Conservation (phyloP, 345 rosid genomes). For the Psidium guajava region DNA sequence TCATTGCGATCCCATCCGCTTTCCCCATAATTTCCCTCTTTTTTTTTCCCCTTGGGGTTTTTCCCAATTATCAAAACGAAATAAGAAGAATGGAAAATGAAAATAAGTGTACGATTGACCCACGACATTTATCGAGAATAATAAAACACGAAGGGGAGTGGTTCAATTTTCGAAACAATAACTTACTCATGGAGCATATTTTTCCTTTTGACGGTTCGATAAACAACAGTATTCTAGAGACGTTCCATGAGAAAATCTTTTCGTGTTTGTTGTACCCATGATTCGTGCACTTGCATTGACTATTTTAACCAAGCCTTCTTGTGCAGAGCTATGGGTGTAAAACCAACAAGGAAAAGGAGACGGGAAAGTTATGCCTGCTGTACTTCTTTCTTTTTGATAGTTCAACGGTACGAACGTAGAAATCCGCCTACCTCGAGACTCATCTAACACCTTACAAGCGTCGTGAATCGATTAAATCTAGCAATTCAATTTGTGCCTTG, state of each 20-base stretch:
- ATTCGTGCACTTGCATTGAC: not conserved
- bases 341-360: no score
- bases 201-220: no score
- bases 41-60: not conserved
- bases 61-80: not conserved
- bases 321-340: not conserved
- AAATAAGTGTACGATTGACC: not conserved
- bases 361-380: no score
- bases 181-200: no score
- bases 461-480: no score
- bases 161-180: not conserved
- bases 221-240: no score
- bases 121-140: not conserved
- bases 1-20: not conserved
- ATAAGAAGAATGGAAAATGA: not conserved
- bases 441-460: no score
- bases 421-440: no score
- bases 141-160: not conserved
- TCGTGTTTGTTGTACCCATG: not conserved
- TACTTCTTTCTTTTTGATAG: no score
- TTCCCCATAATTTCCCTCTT: not conserved
- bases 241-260: no score
- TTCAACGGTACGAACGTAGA: no score
- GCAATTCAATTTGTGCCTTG: no score
- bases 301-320: not conserved